These are phyloP conservation scores for Lecanicillium sp. DNA, from an alignment of 2,329 filamentous ascomycete species.

Conservation along the genomic window DNA sequence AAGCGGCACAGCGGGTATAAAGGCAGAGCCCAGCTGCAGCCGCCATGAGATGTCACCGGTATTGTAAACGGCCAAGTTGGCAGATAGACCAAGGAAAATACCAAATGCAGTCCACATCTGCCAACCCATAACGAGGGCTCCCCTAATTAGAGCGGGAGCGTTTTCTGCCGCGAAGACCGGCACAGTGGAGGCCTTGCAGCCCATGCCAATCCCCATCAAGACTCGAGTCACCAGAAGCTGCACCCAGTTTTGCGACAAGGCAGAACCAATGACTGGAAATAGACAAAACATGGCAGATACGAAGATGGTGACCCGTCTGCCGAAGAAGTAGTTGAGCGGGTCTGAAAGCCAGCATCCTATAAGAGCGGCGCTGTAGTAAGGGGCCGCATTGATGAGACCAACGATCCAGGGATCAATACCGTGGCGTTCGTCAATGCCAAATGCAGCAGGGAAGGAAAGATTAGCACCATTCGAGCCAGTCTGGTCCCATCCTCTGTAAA, in stretches of 20 bases:
- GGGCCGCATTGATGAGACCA: slow-evolving; percentile 48
- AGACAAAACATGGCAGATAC: slow-evolving; percentile 55
- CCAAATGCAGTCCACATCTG: slow-evolving; percentile 46
- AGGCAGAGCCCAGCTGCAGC: slow-evolving; percentile 55
- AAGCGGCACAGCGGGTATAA: slow-evolving; percentile 57
- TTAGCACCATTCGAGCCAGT: slow-evolving; percentile 42
- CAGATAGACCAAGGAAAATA: slow-evolving; percentile 59
- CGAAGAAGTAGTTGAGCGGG: slow-evolving; percentile 49
- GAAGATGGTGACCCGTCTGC: slow-evolving; percentile 59
- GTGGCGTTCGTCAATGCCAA: slow-evolving; percentile 32
- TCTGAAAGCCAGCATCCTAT: slow-evolving; percentile 50
- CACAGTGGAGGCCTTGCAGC: slow-evolving; percentile 39
- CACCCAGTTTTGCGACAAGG: slow-evolving; percentile 49
- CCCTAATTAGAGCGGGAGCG: slow-evolving; percentile 29
- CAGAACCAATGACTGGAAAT: slow-evolving; percentile 53
- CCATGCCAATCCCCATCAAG: slow-evolving; percentile 55
- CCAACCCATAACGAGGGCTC: slow-evolving; percentile 25
- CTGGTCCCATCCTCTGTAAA: slow-evolving; percentile 12
- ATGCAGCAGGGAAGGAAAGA: slow-evolving; percentile 33
- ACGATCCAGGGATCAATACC: slow-evolving; percentile 50
- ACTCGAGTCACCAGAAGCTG: slow-evolving; percentile 37
- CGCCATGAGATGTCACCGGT: slow-evolving; percentile 54
- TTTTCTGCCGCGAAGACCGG: slow-evolving; percentile 48
- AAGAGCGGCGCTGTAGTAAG: slow-evolving; percentile 35
- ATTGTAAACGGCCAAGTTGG: slow-evolving; percentile 57